phyloP scores from a whole-genome alignment of 176 grass and related monocot species.

The Carex scoparia region DNA sequence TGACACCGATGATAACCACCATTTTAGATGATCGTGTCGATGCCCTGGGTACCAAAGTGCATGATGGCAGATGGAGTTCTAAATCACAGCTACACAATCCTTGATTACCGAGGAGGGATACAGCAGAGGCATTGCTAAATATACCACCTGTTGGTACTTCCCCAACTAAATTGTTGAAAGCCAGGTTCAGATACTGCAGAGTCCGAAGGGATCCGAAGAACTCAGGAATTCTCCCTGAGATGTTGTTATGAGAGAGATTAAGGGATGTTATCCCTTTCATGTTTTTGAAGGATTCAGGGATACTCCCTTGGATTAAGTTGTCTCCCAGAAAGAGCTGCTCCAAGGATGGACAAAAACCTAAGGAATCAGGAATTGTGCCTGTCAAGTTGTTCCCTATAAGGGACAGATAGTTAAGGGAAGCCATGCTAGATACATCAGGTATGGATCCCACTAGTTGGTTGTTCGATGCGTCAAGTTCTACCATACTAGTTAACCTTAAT shows the following conservation, averaged over 20 bases:
- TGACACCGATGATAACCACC: background rate
- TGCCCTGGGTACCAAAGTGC: background rate
- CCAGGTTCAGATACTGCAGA: slow-evolving; percentile 33
- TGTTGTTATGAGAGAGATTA: slow-evolving; percentile 35
- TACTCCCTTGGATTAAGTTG: slow-evolving; percentile 26
- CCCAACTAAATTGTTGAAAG: slow-evolving; percentile 45
- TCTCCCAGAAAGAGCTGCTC: slow-evolving; percentile 18
- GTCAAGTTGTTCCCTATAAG: slow-evolving; percentile 19
- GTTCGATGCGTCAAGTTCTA: background rate
- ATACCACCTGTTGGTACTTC: slow-evolving; percentile 29
- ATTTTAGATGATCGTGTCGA: background rate
- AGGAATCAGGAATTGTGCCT: slow-evolving; percentile 21
- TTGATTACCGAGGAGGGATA: slow-evolving; percentile 29
- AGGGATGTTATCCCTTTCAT: slow-evolving; percentile 18
- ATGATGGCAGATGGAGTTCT: slow-evolving; percentile 18
- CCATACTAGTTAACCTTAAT: background rate
- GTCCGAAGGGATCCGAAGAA: background rate
- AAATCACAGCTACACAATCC: slow-evolving; percentile 16
- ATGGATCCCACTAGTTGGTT: background rate
- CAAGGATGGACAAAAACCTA: slow-evolving; percentile 26
- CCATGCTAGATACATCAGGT: background rate
- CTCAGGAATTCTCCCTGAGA: slow-evolving; percentile 32
- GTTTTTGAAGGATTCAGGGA: slow-evolving; percentile 17
- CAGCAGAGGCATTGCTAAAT: slow-evolving; percentile 21
- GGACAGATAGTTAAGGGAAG: background rate